Evolutionary conservation across 495 filamentous ascomycete genomes (phyloP).

Genomic region (Penicillium dipodomyicola): DNA sequence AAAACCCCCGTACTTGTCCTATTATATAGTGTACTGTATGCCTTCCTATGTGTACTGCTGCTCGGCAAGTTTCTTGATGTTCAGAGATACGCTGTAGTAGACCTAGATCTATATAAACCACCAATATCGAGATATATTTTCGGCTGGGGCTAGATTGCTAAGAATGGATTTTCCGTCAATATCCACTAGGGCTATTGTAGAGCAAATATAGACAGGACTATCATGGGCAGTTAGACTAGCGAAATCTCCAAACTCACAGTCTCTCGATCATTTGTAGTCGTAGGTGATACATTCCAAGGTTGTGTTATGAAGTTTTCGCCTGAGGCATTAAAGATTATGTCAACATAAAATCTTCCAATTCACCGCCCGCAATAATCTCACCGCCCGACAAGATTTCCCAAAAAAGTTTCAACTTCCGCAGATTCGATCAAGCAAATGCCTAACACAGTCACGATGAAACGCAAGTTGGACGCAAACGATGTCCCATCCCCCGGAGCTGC

Average conservation of each 20-base stretch:
- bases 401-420: conserved; percentile 30
- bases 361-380: conserved; percentile 36
- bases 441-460: conserved; percentile 51
- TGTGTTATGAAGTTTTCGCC: neutral
- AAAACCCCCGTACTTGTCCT: too few relatives aligned
- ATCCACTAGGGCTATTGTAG: neutral
- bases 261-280: neutral
- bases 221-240: neutral
- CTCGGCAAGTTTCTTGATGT: too few relatives aligned
- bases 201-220: neutral
- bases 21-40: too few relatives aligned
- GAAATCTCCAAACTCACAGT: neutral
- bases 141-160: neutral
- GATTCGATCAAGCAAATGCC: conserved; percentile 13
- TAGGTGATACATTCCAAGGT: too few relatives aligned
- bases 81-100: neutral
- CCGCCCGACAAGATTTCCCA: conserved; percentile 46
- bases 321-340: conserved; percentile 8
- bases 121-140: neutral
- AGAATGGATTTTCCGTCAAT: neutral
- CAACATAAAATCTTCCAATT: conserved; percentile 2
- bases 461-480: conserved; percentile 61
- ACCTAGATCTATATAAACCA: too few relatives aligned
- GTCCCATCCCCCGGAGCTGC: conserved; percentile 47
- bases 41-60: too few relatives aligned